These are phyloP conservation scores for Golubevia pallescens DNA, from an alignment of 1,284 basidiomycete genomes.

Conservation along the genomic window DNA sequence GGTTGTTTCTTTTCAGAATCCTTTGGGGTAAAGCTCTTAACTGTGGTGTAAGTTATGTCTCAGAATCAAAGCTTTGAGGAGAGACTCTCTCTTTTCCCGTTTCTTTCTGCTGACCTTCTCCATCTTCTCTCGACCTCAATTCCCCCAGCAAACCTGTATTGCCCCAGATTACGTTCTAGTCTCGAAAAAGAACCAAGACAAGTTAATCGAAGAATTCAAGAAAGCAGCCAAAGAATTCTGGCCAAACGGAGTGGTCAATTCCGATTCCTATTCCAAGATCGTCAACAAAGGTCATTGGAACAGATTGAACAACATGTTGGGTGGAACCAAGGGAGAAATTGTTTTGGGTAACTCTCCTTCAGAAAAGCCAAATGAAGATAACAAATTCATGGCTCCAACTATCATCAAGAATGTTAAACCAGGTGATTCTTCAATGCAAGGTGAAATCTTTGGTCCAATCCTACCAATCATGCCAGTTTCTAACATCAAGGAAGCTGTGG, in stretches of 20 bases:
- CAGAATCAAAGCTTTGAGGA: not conserved
- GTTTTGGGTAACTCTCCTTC: slow-evolving; percentile 40
- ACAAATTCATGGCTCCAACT: slow-evolving; percentile 57
- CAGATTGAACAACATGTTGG: slow-evolving; percentile 55
- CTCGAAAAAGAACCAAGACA: slow-evolving; percentile 41
- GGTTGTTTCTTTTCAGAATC: slow-evolving; percentile 8
- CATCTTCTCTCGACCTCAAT: not conserved
- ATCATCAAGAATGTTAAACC: slow-evolving; percentile 56
- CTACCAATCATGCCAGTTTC: slow-evolving; percentile 58
- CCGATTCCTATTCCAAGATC: slow-evolving; percentile 53
- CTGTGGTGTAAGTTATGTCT: not conserved
- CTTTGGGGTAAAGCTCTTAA: too few relatives aligned
- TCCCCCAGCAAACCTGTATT: slow-evolving; percentile 47
- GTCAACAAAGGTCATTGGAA: slow-evolving; percentile 63
- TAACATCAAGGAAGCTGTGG: slow-evolving; percentile 41
- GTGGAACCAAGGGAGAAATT: slow-evolving; percentile 59
- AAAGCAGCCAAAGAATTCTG: slow-evolving; percentile 51
- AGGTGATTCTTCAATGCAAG: slow-evolving; percentile 63
- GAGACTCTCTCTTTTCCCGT: not conserved
- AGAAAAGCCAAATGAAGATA: slow-evolving; percentile 24
- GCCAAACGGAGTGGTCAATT: slow-evolving; percentile 32
- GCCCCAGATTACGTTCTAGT: slow-evolving; percentile 64
- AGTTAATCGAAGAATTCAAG: slow-evolving; percentile 48
- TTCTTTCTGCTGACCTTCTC: not conserved
- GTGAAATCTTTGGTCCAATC: slow-evolving; percentile 66